Evolutionary conservation across 768 basidiomycete genomes (phyloP).

Genomic region (Auriscalpium vulgare): DNA sequence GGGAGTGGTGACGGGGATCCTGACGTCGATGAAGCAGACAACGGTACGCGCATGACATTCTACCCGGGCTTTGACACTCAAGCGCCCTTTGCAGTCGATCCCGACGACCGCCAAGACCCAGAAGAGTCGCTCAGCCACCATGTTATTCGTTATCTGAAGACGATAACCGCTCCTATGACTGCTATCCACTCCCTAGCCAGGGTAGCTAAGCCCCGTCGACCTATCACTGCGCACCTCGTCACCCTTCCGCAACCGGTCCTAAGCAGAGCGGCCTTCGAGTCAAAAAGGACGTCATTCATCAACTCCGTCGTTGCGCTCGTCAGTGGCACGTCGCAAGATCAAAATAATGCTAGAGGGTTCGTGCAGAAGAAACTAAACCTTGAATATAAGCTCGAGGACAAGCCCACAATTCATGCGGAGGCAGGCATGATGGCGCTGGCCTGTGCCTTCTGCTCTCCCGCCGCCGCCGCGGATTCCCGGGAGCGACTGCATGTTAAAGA

Average conservation of each 20-base stretch:
- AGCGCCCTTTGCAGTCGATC: no score
- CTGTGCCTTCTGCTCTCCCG: background rate
- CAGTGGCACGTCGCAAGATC: background rate
- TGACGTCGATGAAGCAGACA: no score
- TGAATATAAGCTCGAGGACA: background rate
- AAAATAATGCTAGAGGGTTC: background rate
- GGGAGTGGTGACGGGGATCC: no score
- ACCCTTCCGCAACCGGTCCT: background rate
- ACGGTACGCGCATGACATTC: no score
- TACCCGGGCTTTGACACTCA: no score
- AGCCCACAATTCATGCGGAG: background rate
- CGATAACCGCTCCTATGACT: background rate
- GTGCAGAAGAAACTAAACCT: background rate
- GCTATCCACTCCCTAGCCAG: background rate
- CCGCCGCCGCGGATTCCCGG: background rate
- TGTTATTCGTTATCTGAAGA: background rate
- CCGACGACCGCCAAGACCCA: no score
- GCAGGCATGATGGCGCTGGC: background rate
- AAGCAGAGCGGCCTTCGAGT: background rate
- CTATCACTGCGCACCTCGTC: background rate
- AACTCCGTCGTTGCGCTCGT: background rate
- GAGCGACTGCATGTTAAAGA: no score
- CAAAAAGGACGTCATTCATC: background rate
- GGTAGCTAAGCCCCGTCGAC: background rate
- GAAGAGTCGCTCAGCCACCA: background rate